Base-by-base conservation (phyloP, 345 rosid species). In the Eucalyptus regnans region DNA sequence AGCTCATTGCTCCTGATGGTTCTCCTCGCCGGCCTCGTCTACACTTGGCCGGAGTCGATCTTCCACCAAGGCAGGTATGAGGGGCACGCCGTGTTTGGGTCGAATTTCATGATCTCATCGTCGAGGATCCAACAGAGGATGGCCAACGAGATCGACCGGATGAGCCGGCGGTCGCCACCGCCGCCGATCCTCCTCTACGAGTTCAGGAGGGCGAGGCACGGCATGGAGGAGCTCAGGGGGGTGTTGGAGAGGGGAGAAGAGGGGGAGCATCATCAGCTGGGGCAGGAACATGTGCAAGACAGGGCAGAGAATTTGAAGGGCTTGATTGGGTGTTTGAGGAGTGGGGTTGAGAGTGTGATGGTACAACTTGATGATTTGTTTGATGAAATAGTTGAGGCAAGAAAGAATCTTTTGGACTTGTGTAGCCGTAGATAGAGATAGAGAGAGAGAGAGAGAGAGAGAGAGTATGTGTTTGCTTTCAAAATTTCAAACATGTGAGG, bases 351-450 rank as follows among this genome's bases (percentile, higher is more conserved):
- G 90, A 90, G 91, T 79, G 91, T 95, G 43, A 92, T 93, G 90
- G 94, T 93, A 48, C 96, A 96, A 89, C 92, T 97, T 90, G 99
- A 97, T 94, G 98, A 96, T 93, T 94, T 97, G 93, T 94, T 96
- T 90, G 97, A 97, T 92, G 99, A 97, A 90, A 96, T 96, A 88
- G 97, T 96, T 90, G 97, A 96, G 90, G 98, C 96, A 81, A 95
- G 99, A 83, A 94, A 95, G 93, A 94, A 92, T 90, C 96, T 96
- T 90, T 90, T 95, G 93, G 97, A 96, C 93, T 89, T 96, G 91
- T 96, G 97, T 94, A 93, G 93, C 90, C 96, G 92, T 89, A 96
- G 95, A 90, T 95, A 94, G 91, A 90, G 50, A 64, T 56, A 87
- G 60, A 88, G 54, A 84, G 87, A 89, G 89, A 71, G 64, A 76